These are phyloP conservation scores for Podaxis mareebaensis DNA, from an alignment of 768 basidiomycete genomes.

Conservation along the genomic window DNA sequence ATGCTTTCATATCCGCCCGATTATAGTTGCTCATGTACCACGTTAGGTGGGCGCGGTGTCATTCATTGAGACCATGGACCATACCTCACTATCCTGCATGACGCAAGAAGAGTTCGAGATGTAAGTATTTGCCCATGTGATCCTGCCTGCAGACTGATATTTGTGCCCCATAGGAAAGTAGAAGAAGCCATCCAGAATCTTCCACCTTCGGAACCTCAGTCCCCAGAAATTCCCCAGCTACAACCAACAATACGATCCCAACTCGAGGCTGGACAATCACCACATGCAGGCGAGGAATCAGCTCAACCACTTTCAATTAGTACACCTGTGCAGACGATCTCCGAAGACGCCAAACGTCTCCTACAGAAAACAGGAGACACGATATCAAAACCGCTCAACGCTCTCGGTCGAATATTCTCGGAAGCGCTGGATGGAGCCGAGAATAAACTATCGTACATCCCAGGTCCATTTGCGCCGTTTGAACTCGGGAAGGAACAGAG, in stretches of 20 bases:
- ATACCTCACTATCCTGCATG: slow-evolving; percentile 91
- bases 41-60: slow-evolving; percentile 91
- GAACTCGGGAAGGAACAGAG: slow-evolving; percentile 59
- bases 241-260: slow-evolving; percentile 25
- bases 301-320: slow-evolving; percentile 75
- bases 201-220: slow-evolving; percentile 43
- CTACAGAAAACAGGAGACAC: slow-evolving; percentile 90
- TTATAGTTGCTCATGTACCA: not conserved
- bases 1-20: not conserved
- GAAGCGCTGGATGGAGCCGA: slow-evolving; percentile 77
- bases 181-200: slow-evolving; percentile 54
- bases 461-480: slow-evolving; percentile 69
- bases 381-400: slow-evolving; percentile 87
- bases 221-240: slow-evolving; percentile 32
- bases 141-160: not conserved
- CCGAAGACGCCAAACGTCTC: slow-evolving; percentile 77
- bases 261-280: slow-evolving; percentile 29
- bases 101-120: slow-evolving; percentile 90
- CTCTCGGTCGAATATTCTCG: slow-evolving; percentile 85
- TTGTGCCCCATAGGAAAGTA: slow-evolving; percentile 40
- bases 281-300: slow-evolving; percentile 85
- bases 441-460: slow-evolving; percentile 62
- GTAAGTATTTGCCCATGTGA: slow-evolving; percentile 33
- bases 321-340: slow-evolving; percentile 50
- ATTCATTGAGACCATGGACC: slow-evolving; percentile 98